phyloP scores from a whole-genome alignment of 148 eudicot species.

The Suaeda aralocaspica region DNA sequence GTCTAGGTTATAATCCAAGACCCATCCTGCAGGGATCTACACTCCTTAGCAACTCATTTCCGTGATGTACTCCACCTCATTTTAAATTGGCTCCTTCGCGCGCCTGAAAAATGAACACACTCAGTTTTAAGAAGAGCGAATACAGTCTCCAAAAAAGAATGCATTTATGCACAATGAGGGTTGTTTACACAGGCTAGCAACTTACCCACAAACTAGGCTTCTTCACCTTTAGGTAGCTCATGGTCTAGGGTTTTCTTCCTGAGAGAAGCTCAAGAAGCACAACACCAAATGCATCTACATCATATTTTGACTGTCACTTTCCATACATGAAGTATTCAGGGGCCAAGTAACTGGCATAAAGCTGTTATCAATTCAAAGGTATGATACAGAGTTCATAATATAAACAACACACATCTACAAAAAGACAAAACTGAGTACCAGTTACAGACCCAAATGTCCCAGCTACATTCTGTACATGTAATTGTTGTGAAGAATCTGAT shows the following conservation, averaged over 20 bases:
- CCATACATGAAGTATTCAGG: conserved; percentile 98
- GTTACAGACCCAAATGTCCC: conserved; percentile 91
- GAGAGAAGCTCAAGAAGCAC: conserved; percentile 99
- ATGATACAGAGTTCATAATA: not conserved
- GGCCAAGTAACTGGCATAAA: conserved; percentile 75
- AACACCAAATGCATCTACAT: conserved; percentile 94
- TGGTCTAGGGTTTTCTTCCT: conserved; percentile 78
- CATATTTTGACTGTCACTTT: conserved; percentile 74
- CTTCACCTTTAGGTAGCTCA: conserved; percentile 70
- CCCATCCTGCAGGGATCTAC: conserved; percentile 64
- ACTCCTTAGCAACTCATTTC: conserved; percentile 42
- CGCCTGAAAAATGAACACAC: conserved; percentile 47
- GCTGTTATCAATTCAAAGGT: not conserved
- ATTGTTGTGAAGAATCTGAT: conserved; percentile 50
- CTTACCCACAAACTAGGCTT: conserved; percentile 98
- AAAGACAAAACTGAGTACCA: conserved; percentile 6
- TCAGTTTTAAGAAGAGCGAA: not conserved
- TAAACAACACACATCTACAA: not conserved
- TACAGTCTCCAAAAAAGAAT: not conserved
- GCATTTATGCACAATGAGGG: not conserved
- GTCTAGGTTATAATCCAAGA: conserved; percentile 40
- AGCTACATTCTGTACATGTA: conserved; percentile 68
- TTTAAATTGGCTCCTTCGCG: conserved; percentile 61
- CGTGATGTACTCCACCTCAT: conserved; percentile 61
- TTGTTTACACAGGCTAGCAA: conserved; percentile 11